Percentiles rank a stretch among this genome's conserved stretches.
phyloP scores from a whole-genome alignment of 2,329 filamentous ascomycete genomes.

The Pseudogymnoascus sp. region DNA sequence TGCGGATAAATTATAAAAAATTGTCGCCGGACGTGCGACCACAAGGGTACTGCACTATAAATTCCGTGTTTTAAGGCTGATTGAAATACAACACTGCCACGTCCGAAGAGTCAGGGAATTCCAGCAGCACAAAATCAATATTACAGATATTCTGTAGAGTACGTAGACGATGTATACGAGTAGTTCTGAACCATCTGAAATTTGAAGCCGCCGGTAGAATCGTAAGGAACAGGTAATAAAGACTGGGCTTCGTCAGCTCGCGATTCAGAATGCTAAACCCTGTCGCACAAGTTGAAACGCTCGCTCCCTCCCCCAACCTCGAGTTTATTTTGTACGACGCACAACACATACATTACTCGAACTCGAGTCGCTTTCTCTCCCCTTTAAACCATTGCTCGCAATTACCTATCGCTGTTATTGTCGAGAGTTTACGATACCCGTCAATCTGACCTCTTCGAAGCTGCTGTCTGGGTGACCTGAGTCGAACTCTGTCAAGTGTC shows the following conservation, averaged over 20 bases:
- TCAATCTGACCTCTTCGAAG: neutral
- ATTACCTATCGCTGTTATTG: neutral
- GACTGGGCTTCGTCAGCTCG: slow-evolving; percentile 1
- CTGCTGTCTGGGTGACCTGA: neutral
- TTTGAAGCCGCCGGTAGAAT: neutral
- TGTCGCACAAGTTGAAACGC: slow-evolving; percentile 6
- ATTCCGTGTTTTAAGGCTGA: neutral
- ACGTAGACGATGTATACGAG: neutral
- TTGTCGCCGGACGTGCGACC: neutral
- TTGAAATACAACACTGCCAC: neutral
- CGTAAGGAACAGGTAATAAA: slow-evolving; percentile 5
- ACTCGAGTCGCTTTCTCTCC: neutral
- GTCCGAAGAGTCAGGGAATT: neutral
- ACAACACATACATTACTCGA: neutral
- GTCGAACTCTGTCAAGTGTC: slow-evolving; percentile 1
- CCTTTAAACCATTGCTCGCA: neutral
- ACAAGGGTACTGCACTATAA: neutral
- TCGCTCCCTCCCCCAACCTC: slow-evolving; percentile 1
- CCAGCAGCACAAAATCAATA: neutral
- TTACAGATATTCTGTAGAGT: neutral
- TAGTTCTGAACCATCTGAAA: neutral
- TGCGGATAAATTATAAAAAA: neutral
- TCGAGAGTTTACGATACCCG: neutral
- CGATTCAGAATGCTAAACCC: slow-evolving; percentile 8
- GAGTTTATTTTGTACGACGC: slow-evolving; percentile 4